A percentile compares a stretch with the other conserved stretches of the same genome.
Evolutionary conservation across 768 basidiomycete genomes (phyloP).

Genomic region (Tricholoma terreum): DNA sequence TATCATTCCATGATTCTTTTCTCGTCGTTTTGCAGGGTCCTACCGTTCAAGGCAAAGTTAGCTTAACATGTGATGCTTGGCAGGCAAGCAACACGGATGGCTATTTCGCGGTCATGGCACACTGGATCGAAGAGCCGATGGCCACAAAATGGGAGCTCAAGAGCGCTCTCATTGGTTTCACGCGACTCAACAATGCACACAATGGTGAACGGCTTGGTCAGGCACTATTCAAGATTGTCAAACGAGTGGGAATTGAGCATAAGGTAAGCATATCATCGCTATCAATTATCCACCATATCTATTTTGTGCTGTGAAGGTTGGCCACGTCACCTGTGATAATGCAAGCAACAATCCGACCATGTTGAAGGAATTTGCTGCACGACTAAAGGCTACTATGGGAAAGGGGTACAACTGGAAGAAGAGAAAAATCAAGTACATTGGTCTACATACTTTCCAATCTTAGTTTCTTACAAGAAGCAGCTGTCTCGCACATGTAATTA

Average conservation of each 20-base stretch:
- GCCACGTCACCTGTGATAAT: no score
- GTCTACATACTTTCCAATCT: neutral
- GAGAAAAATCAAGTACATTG: no score
- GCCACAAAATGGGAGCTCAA: no score
- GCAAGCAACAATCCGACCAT: no score
- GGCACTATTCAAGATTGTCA: no score
- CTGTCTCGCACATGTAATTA: constrained; percentile 10
- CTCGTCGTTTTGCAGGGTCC: neutral
- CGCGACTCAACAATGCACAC: no score
- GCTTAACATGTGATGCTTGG: constrained; percentile 39
- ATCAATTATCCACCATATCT: neutral
- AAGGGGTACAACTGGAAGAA: neutral
- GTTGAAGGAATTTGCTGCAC: no score
- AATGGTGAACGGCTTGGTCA: no score
- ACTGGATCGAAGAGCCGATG: no score
- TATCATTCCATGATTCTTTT: neutral
- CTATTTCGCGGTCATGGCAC: no score
- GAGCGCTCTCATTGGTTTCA: no score
- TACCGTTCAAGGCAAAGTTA: constrained; percentile 22
- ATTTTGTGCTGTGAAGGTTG: constrained; percentile 22
- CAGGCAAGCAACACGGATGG: no score
- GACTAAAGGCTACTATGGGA: neutral
- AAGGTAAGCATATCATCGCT: neutral
- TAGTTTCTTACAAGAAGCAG: constrained; percentile 10
- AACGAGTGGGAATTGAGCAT: constrained; percentile 24